These are phyloP conservation scores for Camelina hispida DNA, from an alignment of 345 rosid species.

Conservation along the genomic window DNA sequence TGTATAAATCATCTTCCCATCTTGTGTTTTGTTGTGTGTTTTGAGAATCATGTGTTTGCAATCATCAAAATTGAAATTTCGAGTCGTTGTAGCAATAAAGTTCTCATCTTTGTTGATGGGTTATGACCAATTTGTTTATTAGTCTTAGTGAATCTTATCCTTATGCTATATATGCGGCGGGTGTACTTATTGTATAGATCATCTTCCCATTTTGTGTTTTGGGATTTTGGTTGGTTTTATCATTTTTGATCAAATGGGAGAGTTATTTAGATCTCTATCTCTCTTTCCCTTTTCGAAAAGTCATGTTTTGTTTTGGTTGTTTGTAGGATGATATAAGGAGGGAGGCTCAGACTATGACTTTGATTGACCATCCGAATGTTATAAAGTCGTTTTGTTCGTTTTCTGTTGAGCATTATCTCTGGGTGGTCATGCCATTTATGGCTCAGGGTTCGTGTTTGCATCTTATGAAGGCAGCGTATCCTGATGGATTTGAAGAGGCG, in stretches of 20 bases:
- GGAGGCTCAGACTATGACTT: conserved; percentile 95
- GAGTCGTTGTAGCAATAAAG: background rate
- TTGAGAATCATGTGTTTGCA: too few species aligned
- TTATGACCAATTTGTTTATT: too few species aligned
- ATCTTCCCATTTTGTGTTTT: background rate
- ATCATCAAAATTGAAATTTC: too few species aligned
- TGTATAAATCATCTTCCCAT: too few species aligned
- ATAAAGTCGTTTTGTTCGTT: conserved; percentile 88
- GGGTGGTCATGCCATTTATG: conserved; percentile 99
- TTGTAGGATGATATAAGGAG: conserved; percentile 87
- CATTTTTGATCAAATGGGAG: background rate
- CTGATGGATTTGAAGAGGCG: conserved; percentile 93
- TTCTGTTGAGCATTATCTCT: conserved; percentile 77
- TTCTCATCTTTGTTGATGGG: background rate
- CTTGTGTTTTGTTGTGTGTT: too few species aligned
- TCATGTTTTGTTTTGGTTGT: conserved; percentile 4
- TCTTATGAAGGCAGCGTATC: conserved; percentile 86
- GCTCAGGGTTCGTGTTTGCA: conserved; percentile 97
- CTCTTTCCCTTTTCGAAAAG: background rate
- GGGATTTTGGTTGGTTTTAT: background rate
- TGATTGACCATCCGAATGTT: conserved; percentile 96
- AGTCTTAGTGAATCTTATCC: too few species aligned
- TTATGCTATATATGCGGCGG: too few species aligned
- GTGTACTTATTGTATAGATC: too few species aligned
- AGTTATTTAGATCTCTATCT: conserved; percentile 5